Conservation (phyloP, 257 asterid genomes). For the Petrea volubilis region DNA sequence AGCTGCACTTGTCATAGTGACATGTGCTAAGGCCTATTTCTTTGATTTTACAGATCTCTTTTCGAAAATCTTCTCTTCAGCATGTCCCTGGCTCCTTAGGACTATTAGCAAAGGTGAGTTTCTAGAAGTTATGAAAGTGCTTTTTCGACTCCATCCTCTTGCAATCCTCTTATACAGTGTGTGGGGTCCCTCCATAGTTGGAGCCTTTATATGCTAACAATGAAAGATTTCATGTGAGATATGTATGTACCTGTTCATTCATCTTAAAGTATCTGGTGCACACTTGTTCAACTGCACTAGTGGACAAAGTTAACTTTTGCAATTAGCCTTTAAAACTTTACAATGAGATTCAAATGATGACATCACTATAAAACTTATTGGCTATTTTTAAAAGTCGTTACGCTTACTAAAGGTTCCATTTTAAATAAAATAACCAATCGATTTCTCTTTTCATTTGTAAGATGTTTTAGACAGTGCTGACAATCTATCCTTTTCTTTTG, state of each 20-base stretch:
- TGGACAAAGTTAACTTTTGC: neutral
- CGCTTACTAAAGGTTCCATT: neutral
- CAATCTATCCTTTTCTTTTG: conserved; percentile 14
- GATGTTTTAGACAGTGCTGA: conserved; percentile 22
- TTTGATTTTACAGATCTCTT: conserved; percentile 54
- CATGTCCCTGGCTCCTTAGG: conserved; percentile 47
- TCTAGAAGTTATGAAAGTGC: conserved; percentile 16
- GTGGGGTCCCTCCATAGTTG: conserved; percentile 11
- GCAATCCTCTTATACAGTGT: conserved; percentile 10
- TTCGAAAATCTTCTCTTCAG: conserved; percentile 51
- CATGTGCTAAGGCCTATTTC: conserved; percentile 21
- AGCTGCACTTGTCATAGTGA: neutral
- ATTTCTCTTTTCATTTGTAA: conserved; percentile 10
- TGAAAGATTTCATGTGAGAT: conserved; percentile 8
- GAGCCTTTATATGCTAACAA: neutral
- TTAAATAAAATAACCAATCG: neutral
- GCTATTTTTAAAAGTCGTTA: neutral
- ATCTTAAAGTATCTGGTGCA: neutral
- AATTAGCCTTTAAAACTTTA: neutral
- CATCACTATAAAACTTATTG: neutral
- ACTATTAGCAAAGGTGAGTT: conserved; percentile 65
- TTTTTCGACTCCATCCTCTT: neutral
- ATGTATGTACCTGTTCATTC: neutral
- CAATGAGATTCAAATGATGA: neutral
- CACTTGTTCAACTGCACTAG: neutral